Percentiles rank a stretch among this genome's conserved stretches.
Conservation (phyloP, 495 filamentous ascomycete genomes). For the Penicillium crystallinum region DNA sequence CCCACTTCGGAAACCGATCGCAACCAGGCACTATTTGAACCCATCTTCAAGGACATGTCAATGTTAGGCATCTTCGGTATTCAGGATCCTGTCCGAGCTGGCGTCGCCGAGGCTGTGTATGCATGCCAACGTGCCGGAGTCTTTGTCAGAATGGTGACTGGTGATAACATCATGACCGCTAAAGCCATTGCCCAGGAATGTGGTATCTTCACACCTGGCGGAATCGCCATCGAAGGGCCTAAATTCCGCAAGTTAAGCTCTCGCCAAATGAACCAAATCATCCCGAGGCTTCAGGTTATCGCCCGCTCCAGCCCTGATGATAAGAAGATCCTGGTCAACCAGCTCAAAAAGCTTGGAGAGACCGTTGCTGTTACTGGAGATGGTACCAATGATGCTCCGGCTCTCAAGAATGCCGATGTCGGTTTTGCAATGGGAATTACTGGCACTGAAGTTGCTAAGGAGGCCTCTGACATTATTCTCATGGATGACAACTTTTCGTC, state of each 20-base stretch:
- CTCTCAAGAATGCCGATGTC: slow-evolving; percentile 80
- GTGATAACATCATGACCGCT: slow-evolving; percentile 82
- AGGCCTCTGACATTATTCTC: slow-evolving; percentile 88
- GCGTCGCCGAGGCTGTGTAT: slow-evolving; percentile 71
- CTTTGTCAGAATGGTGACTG: slow-evolving; percentile 86
- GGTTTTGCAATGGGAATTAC: slow-evolving; percentile 91
- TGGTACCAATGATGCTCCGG: slow-evolving; percentile 88
- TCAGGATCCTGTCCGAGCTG: slow-evolving; percentile 76
- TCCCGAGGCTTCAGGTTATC: slow-evolving; percentile 76
- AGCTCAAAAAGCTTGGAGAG: slow-evolving; percentile 78
- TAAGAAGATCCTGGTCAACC: slow-evolving; percentile 73
- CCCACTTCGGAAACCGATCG: slow-evolving; percentile 63
- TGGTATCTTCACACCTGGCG: slow-evolving; percentile 71
- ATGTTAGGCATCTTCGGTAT: slow-evolving; percentile 79
- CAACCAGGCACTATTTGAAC: slow-evolving; percentile 69
- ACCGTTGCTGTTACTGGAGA: slow-evolving; percentile 93
- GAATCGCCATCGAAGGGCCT: slow-evolving; percentile 78
- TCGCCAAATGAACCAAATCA: slow-evolving; percentile 60
- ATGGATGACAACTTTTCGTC: slow-evolving; percentile 94
- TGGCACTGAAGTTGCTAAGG: slow-evolving; percentile 88
- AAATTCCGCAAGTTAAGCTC: slow-evolving; percentile 66
- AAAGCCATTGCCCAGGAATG: slow-evolving; percentile 80
- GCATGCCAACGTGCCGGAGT: slow-evolving; percentile 75
- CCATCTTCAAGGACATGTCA: slow-evolving; percentile 72
- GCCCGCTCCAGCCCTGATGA: slow-evolving; percentile 82